These are phyloP conservation scores for Otatea glauca DNA, from an alignment of 176 grass and related monocot genomes.

Conservation along the genomic window DNA sequence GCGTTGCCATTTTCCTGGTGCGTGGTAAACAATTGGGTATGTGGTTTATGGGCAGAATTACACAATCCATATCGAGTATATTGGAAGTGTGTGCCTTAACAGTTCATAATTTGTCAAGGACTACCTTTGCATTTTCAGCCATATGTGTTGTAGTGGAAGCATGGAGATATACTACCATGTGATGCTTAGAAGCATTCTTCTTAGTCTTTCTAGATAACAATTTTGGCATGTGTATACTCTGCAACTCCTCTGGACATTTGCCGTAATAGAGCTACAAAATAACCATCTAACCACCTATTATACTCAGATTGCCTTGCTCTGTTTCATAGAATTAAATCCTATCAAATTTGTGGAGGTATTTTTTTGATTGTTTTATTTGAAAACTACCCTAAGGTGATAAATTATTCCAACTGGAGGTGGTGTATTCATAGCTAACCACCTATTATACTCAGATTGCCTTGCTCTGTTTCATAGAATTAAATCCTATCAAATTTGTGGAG, in stretches of 20 bases:
- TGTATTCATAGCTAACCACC: constrained; percentile 19
- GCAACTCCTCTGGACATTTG: background rate
- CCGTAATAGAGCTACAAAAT: background rate
- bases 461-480: constrained; percentile 7
- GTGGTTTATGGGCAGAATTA: constrained; percentile 17
- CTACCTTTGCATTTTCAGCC: background rate
- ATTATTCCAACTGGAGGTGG: background rate
- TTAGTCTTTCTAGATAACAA: background rate
- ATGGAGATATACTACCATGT: background rate
- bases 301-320: constrained; percentile 8
- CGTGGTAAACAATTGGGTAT: background rate
- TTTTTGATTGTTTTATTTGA: background rate
- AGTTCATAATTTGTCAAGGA: constrained; percentile 4
- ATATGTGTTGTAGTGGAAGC: constrained; percentile 17
- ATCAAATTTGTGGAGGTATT: constrained; percentile 12
- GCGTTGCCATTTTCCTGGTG: background rate
- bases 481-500: constrained; percentile 10
- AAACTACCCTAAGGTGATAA: background rate
- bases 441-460: constrained; percentile 9
- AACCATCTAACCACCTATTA: background rate
- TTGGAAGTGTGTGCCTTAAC: background rate
- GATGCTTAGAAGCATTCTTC: no score
- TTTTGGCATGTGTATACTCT: constrained; percentile 1
- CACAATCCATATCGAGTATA: background rate
- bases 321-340: constrained; percentile 14